These are phyloP conservation scores for Phytophthora pini DNA, from an alignment of 352 stramenopile species.

Conservation along the genomic window DNA sequence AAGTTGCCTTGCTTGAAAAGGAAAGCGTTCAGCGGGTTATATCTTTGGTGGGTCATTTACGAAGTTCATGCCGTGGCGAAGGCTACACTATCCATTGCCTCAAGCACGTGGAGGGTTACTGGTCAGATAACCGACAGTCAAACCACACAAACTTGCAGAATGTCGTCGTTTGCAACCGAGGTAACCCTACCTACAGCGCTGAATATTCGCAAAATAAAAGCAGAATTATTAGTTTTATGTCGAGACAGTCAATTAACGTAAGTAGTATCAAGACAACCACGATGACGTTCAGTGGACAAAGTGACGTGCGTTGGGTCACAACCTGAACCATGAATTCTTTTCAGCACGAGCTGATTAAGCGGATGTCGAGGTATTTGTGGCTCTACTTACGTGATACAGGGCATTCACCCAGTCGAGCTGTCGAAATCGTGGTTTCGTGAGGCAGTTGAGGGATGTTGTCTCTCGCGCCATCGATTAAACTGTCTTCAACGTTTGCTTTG, in stretches of 20 bases:
- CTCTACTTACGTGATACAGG: neutral
- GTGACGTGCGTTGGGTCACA: neutral
- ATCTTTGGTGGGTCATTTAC: constrained; percentile 7
- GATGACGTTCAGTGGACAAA: no score
- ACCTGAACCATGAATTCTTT: neutral
- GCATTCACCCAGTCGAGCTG: neutral
- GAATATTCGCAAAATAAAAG: no score
- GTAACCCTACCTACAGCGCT: neutral
- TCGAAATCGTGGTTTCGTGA: constrained; percentile 4
- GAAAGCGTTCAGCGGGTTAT: constrained; percentile 15
- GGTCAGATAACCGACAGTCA: constrained; percentile 1
- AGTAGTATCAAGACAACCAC: no score
- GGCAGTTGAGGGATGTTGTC: neutral
- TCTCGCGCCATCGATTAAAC: constrained; percentile 5
- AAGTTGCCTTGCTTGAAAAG: neutral
- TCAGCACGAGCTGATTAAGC: neutral
- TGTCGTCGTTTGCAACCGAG: constrained; percentile 14
- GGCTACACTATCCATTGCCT: neutral
- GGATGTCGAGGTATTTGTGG: constrained; percentile 1
- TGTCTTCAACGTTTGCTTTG: neutral
- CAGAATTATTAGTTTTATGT: no score
- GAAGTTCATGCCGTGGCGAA: neutral
- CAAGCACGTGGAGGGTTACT: constrained; percentile 4
- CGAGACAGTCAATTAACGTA: no score
- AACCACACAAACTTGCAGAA: neutral